These are phyloP conservation scores for Blastobotrys parvus DNA, from an alignment of 805 yeast species.

Conservation along the genomic window DNA sequence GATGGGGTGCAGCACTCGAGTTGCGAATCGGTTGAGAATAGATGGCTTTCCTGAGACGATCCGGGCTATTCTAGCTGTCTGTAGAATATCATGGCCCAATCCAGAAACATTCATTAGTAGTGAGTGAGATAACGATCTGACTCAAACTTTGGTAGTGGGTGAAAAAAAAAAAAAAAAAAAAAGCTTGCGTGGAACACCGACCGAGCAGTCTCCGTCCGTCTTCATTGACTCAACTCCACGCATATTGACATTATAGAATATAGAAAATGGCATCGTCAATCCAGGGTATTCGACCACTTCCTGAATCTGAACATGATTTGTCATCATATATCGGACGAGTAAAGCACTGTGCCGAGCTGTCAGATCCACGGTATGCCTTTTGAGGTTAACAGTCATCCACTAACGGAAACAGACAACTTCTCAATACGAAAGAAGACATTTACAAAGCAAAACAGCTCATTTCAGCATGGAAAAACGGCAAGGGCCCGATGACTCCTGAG, in stretches of 20 bases:
- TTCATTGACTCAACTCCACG: not conserved
- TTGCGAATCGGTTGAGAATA: slow-evolving; percentile 33
- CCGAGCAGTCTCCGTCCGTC: too few relatives aligned
- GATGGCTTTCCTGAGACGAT: slow-evolving; percentile 34
- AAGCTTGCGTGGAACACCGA: too few relatives aligned
- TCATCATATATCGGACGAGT: slow-evolving; percentile 89
- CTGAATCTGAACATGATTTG: slow-evolving; percentile 73
- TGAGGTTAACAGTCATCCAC: slow-evolving; percentile 3
- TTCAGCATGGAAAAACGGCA: slow-evolving; percentile 67
- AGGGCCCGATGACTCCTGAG: slow-evolving; percentile 60
- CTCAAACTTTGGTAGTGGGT: too few relatives aligned
- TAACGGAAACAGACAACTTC: slow-evolving; percentile 45
- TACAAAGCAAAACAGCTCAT: slow-evolving; percentile 55
- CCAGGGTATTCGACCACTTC: slow-evolving; percentile 72
- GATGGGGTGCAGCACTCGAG: slow-evolving; percentile 43
- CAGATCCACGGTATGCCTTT: slow-evolving; percentile 56
- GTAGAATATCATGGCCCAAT: slow-evolving; percentile 51
- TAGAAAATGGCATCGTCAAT: slow-evolving; percentile 74
- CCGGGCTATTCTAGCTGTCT: slow-evolving; percentile 36
- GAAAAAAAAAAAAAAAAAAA: too few relatives aligned
- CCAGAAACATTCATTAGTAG: slow-evolving; percentile 24
- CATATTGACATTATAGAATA: not conserved
- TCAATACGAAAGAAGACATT: slow-evolving; percentile 60
- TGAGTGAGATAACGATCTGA: not conserved
- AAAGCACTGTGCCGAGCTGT: slow-evolving; percentile 83